These are phyloP conservation scores for Candida germanica DNA, from an alignment of 805 yeast species.

Conservation along the genomic window DNA sequence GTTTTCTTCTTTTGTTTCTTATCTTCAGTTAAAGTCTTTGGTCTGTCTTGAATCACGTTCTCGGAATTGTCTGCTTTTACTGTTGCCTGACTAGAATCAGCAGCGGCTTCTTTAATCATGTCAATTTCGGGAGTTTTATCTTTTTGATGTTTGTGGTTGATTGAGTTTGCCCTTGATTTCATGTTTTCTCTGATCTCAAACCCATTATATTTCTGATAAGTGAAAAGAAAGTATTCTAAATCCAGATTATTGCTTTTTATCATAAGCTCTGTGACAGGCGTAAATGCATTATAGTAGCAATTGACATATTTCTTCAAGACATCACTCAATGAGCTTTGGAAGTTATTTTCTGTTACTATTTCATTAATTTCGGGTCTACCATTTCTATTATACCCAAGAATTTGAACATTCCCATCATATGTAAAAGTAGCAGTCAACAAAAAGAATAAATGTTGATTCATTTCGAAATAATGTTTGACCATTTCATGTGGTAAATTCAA, in stretches of 20 bases:
- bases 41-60: too few relatives aligned
- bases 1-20: slow-evolving; percentile 1
- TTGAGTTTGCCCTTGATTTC: slow-evolving; percentile 12
- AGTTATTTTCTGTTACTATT: slow-evolving; percentile 18
- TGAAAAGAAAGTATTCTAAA: slow-evolving; percentile 10
- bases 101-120: not conserved
- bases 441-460: slow-evolving; percentile 9
- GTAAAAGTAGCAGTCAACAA: slow-evolving; percentile 15
- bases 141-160: not conserved
- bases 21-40: not conserved
- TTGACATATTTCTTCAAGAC: slow-evolving; percentile 19
- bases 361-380: slow-evolving; percentile 17
- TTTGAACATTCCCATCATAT: slow-evolving; percentile 19
- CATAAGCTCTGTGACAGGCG: slow-evolving; percentile 20
- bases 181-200: slow-evolving; percentile 12
- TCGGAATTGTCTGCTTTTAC: not conserved
- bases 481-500: slow-evolving; percentile 52
- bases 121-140: not conserved
- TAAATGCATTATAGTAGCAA: slow-evolving; percentile 21
- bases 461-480: slow-evolving; percentile 14
- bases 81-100: not conserved
- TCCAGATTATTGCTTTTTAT: slow-evolving; percentile 16
- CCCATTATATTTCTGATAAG: slow-evolving; percentile 9
- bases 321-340: slow-evolving; percentile 21
- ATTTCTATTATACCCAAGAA: slow-evolving; percentile 11